Evolutionary conservation across 495 filamentous ascomycete species (phyloP).

Genomic region (Aspergillus leporis): DNA sequence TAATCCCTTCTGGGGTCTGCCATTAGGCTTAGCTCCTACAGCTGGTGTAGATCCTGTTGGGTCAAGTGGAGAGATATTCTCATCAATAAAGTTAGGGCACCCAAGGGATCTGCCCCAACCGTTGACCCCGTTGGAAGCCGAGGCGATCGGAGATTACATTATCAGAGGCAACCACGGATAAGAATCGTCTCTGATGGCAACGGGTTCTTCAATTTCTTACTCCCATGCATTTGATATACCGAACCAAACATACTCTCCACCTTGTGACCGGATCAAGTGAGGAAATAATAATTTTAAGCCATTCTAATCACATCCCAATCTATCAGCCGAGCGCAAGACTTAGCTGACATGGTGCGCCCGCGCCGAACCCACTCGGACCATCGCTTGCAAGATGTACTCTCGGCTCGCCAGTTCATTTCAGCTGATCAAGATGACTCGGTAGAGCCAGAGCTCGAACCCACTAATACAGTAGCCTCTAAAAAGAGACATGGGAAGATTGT

Average conservation of each 20-base stretch:
- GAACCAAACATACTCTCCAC: neutral
- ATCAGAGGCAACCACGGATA: neutral
- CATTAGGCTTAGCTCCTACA: neutral
- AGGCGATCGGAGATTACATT: conserved; percentile 1
- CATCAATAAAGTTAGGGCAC: neutral
- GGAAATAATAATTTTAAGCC: neutral
- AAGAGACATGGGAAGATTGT: neutral
- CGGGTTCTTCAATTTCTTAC: neutral
- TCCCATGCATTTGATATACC: neutral
- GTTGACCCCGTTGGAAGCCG: neutral
- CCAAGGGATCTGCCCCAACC: neutral
- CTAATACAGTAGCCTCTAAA: neutral
- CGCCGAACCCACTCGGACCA: neutral
- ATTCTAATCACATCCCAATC: neutral
- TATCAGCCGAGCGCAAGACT: neutral
- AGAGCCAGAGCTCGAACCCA: neutral
- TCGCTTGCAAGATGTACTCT: neutral
- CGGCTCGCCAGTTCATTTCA: neutral
- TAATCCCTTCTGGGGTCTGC: too few species aligned
- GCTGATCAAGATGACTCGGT: neutral
- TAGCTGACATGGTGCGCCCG: neutral
- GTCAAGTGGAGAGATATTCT: conserved; percentile 1
- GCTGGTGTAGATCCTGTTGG: neutral
- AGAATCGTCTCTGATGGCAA: neutral
- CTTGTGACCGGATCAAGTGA: neutral